Base-by-base conservation (phyloP, 2,329 filamentous ascomycete species). In the Nigrospora sphaerica region DNA sequence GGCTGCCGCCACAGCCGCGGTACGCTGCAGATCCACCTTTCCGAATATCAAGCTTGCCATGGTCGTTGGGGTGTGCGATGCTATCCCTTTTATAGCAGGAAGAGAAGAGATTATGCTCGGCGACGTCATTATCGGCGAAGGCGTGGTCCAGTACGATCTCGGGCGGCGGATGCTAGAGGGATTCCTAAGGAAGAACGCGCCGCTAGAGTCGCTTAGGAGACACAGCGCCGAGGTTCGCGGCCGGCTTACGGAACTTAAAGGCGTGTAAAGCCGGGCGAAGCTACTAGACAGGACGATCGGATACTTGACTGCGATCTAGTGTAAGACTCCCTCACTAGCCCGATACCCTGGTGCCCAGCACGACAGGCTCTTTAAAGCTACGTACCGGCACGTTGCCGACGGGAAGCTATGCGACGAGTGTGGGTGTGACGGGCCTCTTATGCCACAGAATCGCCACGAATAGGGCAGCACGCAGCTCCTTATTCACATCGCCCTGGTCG, bases 401-500 rank as follows among this genome's bases (percentile, higher is more conserved):
- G 47, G 35, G 14, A 23, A 38, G 16, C 13, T 9, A 3, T 55
- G 49, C 48, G 42, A 48, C 12, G n/a, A n/a, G n/a, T n/a, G n/a
- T n/a, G n/a, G n/a, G n/a, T n/a, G n/a, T n/a, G n/a, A n/a, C n/a
- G n/a, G 44, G 6, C 17, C 12, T n/a, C 12, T 42, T 5, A 62
- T 62, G 17, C 53, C 54, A 6, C 57, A 56, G 17, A 23, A 46
- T 12, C 47, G 46, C 7, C 49, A 49, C 10, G 45, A 47, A 7
- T 44, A 46, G 16, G 48, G 50, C 13, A 47, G 32, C 13, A 35
- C 31, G 19, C 35, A 18, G n/a, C 61, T 62, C 32, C 47, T 12
- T 0, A 47, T 72, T 0, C 63, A 68, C 40, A 53, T 71, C 28
- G 69, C 70, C 0, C 44, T 50, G 0, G 59, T 72, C 3, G 69